Evolutionary conservation across 1,139 yeast genomes (phyloP), one percentile per base, ranked within the genome.

Genomic region (Debaryomyces sp.): DNA sequence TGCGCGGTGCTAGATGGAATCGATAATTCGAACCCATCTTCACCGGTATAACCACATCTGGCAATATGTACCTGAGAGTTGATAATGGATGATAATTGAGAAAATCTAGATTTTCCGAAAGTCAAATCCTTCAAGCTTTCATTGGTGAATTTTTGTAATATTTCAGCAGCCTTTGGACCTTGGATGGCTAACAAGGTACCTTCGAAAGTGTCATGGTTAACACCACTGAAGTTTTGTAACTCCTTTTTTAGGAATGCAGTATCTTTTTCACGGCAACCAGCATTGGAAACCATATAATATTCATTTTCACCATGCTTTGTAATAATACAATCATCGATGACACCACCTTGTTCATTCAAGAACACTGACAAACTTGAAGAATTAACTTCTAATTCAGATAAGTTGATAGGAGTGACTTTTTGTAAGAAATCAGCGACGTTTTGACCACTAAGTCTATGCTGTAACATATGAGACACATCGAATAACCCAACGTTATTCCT

Each of bases 21-120:
- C 9, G 96, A 87, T 52, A 94, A 80, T 64, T 94, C 99, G 67
- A 94, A 92, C 1, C 99, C 99, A 65, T 94, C 99, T 70, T 94
- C 99, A 27, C 99, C 99, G 4, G 99, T 94, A 73, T 94, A 94
- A 1, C 99, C 99, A 24, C 96, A 89, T 68, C 99, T 85, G 8
- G 97, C 90, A 29, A 89, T 78, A 62, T 90, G 96, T 51, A 88
- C 71, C 41, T 68, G 67, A 17, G 68, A 64, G 7, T 69, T 58
- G 7, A 44, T 18, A 33, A 75, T 68, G 23, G 78, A 67, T 3
- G 78, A 72, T 44, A 89, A 66, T 41, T 73, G 75, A 44, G 87
- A 72, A 57, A 74, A 80, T 39, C 78, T 78, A 34, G 95, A 79
- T 55, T 82, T 78, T 45, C 98, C 98, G 63, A 94, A 94, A 56